These are phyloP conservation scores for Pulveroboletus sp. DNA, from an alignment of 1,284 basidiomycete genomes.

Conservation along the genomic window DNA sequence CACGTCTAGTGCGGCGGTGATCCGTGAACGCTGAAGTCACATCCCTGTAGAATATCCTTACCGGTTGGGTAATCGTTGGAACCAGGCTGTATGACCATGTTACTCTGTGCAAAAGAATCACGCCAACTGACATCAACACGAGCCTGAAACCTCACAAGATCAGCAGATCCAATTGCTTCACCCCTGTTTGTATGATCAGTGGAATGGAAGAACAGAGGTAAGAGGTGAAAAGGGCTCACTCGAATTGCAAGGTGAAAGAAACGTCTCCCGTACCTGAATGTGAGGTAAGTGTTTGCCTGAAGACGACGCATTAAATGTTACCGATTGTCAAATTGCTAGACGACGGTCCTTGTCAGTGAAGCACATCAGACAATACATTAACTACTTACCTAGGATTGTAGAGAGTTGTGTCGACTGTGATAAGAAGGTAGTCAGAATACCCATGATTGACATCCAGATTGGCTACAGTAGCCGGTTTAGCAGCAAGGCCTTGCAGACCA, in stretches of 20 bases:
- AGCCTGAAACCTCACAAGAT: slow-evolving; percentile 46
- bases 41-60: slow-evolving; percentile 23
- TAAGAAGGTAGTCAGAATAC: slow-evolving; percentile 67
- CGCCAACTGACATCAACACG: slow-evolving; percentile 21
- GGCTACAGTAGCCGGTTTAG: slow-evolving; percentile 58
- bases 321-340: slow-evolving; percentile 72
- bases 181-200: slow-evolving; percentile 37
- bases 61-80: slow-evolving; percentile 55
- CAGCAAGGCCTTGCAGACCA: slow-evolving; percentile 69
- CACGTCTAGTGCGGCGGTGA: slow-evolving; percentile 46
- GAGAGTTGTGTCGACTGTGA: slow-evolving; percentile 60
- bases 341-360: slow-evolving; percentile 5
- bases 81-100: slow-evolving; percentile 58
- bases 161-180: slow-evolving; percentile 60
- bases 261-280: slow-evolving; percentile 61
- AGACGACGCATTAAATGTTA: slow-evolving; percentile 19
- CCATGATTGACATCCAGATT: slow-evolving; percentile 73
- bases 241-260: slow-evolving; percentile 59
- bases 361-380: neutral
- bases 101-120: slow-evolving; percentile 40
- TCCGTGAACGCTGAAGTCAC: neutral
- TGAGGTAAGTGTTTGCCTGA: slow-evolving; percentile 3
- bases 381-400: slow-evolving; percentile 60
- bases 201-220: neutral
- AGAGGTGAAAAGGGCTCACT: slow-evolving; percentile 40